Evolutionary conservation across 345 rosid genomes (phyloP).

Genomic region (Pugionium dolabratum): DNA sequence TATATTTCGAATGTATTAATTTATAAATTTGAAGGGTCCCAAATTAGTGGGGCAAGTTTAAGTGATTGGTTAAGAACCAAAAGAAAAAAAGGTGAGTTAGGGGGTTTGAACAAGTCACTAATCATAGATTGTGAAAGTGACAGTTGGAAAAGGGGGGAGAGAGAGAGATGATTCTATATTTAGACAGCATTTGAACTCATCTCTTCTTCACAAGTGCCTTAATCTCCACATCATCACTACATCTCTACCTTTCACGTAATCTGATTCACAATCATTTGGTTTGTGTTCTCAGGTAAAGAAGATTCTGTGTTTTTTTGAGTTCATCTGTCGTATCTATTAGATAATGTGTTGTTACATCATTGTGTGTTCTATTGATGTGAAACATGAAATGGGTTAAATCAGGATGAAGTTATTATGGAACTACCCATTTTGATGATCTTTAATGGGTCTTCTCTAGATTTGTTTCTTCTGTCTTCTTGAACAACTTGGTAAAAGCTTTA

Average conservation of each 20-base stretch:
- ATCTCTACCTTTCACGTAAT: not conserved
- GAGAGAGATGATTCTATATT: conserved; percentile 32
- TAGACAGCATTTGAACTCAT: conserved; percentile 31
- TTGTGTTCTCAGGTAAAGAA: conserved; percentile 29
- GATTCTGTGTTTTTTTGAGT: not conserved
- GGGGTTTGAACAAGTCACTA: conserved; percentile 42
- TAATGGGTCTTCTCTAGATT: conserved; percentile 1
- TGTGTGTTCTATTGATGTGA: not conserved
- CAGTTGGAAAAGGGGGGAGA: conserved; percentile 40
- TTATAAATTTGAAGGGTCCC: no score
- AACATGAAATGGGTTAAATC: not conserved
- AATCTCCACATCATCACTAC: conserved; percentile 32
- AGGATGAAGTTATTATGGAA: not conserved
- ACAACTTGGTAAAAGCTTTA: not conserved
- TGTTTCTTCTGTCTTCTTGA: not conserved
- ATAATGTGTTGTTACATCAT: no score
- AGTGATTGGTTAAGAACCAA: not conserved
- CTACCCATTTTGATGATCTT: conserved; percentile 12
- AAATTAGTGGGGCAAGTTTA: no score
- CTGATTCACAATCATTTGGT: conserved; percentile 14
- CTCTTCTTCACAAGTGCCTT: conserved; percentile 30
- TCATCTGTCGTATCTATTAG: no score
- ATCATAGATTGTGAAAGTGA: conserved; percentile 40
- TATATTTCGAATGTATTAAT: no score
- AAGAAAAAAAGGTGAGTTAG: no score